phyloP scores from a whole-genome alignment of 2,329 filamentous ascomycete genomes.

The Phialemonium atrogriseum region DNA sequence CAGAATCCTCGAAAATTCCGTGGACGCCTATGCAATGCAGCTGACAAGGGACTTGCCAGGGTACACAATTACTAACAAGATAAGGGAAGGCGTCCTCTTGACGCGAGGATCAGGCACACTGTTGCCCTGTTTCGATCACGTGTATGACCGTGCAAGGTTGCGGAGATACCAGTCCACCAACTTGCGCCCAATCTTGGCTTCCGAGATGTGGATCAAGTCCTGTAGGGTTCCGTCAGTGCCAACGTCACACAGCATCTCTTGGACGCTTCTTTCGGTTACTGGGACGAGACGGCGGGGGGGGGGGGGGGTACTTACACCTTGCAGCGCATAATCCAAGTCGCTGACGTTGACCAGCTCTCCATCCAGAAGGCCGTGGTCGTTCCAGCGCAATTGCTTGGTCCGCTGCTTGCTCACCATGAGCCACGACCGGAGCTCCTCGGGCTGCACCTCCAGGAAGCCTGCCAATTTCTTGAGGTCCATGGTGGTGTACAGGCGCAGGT shows the following conservation, averaged over 20 bases:
- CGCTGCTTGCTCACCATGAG: slow-evolving; percentile 97
- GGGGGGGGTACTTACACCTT: slow-evolving; percentile 60
- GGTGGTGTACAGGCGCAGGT: slow-evolving; percentile 97
- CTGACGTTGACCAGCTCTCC: slow-evolving; percentile 89
- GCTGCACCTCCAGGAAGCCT: slow-evolving; percentile 91
- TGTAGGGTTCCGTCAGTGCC: slow-evolving; percentile 26
- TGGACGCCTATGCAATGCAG: slow-evolving; percentile 5
- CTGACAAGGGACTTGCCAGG: slow-evolving; percentile 7
- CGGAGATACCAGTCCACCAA: slow-evolving; percentile 98
- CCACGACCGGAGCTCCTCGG: slow-evolving; percentile 92
- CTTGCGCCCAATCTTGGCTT: slow-evolving; percentile 95
- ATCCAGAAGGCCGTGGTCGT: slow-evolving; percentile 80
- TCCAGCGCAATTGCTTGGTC: slow-evolving; percentile 92
- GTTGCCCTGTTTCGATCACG: slow-evolving; percentile 35
- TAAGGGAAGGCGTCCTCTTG: slow-evolving; percentile 1
- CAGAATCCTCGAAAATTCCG: slow-evolving; percentile 1
- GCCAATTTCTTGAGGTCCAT: slow-evolving; percentile 99
- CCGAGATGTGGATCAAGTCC: slow-evolving; percentile 97
- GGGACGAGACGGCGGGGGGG: slow-evolving; percentile 1
- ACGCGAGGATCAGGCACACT: neutral
- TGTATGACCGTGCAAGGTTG: slow-evolving; percentile 94
- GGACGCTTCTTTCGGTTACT: too few species aligned
- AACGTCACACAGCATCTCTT: slow-evolving; percentile 1
- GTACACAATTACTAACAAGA: slow-evolving; percentile 11
- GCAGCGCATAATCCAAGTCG: slow-evolving; percentile 94